phyloP scores from a whole-genome alignment of 139 green algal genomes.

The Chlorella sp. region DNA sequence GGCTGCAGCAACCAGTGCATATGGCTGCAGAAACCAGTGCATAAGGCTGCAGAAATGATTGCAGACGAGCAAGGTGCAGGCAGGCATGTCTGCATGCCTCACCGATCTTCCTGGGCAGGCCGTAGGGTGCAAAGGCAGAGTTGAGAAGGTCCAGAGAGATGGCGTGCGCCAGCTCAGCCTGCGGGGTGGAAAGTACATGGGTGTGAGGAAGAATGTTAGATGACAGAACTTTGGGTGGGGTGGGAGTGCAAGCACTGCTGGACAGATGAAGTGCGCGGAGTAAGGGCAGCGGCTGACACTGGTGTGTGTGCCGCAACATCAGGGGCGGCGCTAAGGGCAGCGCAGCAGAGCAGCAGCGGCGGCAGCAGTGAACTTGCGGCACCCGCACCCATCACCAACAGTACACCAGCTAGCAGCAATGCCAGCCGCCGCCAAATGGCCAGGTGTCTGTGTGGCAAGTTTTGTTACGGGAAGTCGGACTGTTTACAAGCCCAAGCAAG shows the following conservation, averaged over 20 bases:
- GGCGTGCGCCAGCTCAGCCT: constrained; percentile 35
- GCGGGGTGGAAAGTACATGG: background rate
- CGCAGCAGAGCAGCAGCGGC: background rate
- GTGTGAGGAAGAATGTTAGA: background rate
- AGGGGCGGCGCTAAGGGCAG: no score
- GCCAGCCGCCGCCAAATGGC: background rate
- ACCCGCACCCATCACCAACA: background rate
- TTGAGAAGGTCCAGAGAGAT: constrained; percentile 61
- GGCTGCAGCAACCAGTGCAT: no score
- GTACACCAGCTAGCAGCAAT: background rate
- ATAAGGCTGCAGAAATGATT: no score
- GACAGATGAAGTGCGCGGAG: no score
- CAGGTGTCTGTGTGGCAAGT: no score
- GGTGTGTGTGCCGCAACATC: background rate
- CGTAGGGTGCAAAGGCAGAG: constrained; percentile 70
- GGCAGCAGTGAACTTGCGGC: background rate
- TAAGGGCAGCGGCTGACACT: background rate
- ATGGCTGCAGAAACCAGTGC: no score
- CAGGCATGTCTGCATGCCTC: no score
- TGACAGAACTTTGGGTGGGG: no score
- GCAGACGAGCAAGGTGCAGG: no score
- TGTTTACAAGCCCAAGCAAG: no score
- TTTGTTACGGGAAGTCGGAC: no score
- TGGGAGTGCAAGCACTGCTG: no score
- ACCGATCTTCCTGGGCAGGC: constrained; percentile 52